Conservation (phyloP, 108 stramenopile species). For the Cyclotella kingstonii region DNA sequence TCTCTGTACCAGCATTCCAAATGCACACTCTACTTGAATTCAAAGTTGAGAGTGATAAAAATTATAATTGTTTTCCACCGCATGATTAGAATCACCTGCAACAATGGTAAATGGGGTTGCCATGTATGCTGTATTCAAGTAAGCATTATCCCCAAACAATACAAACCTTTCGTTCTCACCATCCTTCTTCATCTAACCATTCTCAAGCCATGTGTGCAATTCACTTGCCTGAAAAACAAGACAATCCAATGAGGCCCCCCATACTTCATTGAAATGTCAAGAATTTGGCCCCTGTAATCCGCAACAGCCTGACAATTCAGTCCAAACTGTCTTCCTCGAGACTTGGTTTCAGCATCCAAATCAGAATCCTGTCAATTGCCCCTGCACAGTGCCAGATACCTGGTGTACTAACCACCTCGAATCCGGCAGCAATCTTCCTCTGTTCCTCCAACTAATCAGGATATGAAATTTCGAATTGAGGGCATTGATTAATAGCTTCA, state of each 20-base stretch:
- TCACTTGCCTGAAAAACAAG: conserved; percentile 6
- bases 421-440: not conserved
- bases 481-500: not conserved
- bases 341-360: not conserved
- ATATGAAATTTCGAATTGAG: not conserved
- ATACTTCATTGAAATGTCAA: conserved; percentile 9
- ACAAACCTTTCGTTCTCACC: conserved; percentile 1
- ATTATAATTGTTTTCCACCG: not conserved
- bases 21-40: not conserved
- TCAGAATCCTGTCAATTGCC: no score
- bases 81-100: not conserved
- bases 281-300: not conserved
- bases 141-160: not conserved
- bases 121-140: not conserved
- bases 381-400: no score
- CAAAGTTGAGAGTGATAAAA: not conserved
- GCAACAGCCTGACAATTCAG: not conserved
- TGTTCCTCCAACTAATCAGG: not conserved
- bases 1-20: conserved; percentile 14
- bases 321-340: not conserved
- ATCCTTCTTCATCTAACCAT: conserved; percentile 4
- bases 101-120: conserved; percentile 1
- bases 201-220: conserved; percentile 1
- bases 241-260: not conserved
- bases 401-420: not conserved